A percentile compares a stretch with the other conserved stretches of the same genome.
Evolutionary conservation across 257 asterid genomes (phyloP).

Genomic region (Knoxia roxburghii): DNA sequence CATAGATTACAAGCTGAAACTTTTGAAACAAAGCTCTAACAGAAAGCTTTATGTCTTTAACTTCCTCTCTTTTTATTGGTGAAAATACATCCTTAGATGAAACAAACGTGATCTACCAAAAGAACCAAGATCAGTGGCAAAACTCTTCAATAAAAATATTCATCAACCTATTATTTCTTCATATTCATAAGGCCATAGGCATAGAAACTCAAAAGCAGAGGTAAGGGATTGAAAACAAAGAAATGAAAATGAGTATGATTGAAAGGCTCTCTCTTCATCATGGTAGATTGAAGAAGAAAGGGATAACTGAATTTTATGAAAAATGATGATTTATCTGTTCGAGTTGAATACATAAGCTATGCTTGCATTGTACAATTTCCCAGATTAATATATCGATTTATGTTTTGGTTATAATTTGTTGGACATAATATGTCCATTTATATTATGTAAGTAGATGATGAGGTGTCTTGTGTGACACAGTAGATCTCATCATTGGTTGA

Average conservation of each 20-base stretch:
- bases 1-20: conserved; percentile 66
- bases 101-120: conserved; percentile 59
- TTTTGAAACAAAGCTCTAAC: conserved; percentile 43
- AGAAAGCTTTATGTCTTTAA: conserved; percentile 20
- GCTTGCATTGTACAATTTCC: no score
- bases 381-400: no score
- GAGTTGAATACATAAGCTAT: no score
- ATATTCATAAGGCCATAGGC: neutral
- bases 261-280: neutral
- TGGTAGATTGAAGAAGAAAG: neutral
- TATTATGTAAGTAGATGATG: no score
- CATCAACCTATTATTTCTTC: neutral
- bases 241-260: no score
- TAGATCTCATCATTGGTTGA: no score
- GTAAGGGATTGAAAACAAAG: no score
- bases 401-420: no score
- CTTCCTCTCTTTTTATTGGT: conserved; percentile 38
- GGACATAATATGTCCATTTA: no score
- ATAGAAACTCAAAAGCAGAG: neutral
- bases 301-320: neutral
- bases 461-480: no score
- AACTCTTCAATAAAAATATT: neutral
- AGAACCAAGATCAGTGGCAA: conserved; percentile 16
- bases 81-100: conserved; percentile 37
- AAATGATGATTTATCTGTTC: no score